Conservation (phyloP, 495 filamentous ascomycete genomes). For the Aspergillus saccharolyticus region DNA sequence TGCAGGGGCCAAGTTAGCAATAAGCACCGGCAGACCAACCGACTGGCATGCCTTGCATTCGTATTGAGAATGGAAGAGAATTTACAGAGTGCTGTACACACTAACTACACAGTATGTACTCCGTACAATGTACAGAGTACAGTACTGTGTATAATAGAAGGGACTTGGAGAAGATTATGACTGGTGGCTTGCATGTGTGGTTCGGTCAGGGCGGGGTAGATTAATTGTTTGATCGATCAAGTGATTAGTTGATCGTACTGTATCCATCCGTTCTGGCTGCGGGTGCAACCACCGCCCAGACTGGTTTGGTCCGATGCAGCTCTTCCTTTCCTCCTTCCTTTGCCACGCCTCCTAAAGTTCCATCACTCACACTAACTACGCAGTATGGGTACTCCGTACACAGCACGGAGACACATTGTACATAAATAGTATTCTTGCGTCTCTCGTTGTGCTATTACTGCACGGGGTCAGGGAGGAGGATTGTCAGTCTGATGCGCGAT, state of each 20-base stretch:
- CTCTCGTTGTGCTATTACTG: background rate
- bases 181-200: slow-evolving; percentile 3
- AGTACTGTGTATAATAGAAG: too few species aligned
- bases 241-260: background rate
- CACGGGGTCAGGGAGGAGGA: background rate
- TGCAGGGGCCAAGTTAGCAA: too few species aligned
- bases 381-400: too few species aligned
- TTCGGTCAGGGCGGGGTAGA: background rate
- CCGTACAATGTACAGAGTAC: too few species aligned
- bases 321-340: background rate
- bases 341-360: slow-evolving; percentile 5
- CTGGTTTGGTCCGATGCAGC: slow-evolving; percentile 19
- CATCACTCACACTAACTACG: too few species aligned
- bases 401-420: too few species aligned
- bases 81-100: too few species aligned
- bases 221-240: background rate
- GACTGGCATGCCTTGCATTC: background rate
- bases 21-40: background rate
- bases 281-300: slow-evolving; percentile 15
- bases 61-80: background rate
- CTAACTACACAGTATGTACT: too few species aligned
- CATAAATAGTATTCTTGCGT: too few species aligned
- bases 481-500: too few species aligned
- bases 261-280: background rate
- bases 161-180: background rate